Conservation (phyloP, 1,284 basidiomycete genomes). For the Mycena citricolor region DNA sequence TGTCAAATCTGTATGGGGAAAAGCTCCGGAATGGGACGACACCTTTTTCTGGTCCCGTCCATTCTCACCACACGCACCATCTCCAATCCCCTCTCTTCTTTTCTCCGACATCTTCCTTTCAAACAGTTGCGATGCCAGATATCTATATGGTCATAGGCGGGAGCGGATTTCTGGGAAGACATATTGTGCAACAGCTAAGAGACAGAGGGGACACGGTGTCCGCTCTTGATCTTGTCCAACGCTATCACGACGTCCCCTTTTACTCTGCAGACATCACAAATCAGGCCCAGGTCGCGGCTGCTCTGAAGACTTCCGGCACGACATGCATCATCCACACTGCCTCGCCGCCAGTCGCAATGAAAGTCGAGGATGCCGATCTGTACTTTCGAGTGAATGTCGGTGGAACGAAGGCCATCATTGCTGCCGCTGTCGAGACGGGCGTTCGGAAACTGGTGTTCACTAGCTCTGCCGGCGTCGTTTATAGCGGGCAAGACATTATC, state of each 20-base stretch:
- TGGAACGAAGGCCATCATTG: conserved; percentile 84
- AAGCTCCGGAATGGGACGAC: too few relatives aligned
- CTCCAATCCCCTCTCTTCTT: too few relatives aligned
- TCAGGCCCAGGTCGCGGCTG: conserved; percentile 66
- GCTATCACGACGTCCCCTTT: conserved; percentile 82
- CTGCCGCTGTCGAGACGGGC: conserved; percentile 69
- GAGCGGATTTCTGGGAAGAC: conserved; percentile 87
- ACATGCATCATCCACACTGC: conserved; percentile 95
- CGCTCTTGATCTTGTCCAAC: conserved; percentile 87
- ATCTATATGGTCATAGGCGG: conserved; percentile 87
- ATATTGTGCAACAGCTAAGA: conserved; percentile 81
- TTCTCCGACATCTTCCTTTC: too few relatives aligned
- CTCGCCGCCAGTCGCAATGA: conserved; percentile 79
- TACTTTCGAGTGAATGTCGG: conserved; percentile 94
- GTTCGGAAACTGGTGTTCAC: conserved; percentile 93
- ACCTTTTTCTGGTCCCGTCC: background rate
- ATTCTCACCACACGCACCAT: background rate
- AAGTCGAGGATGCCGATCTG: conserved; percentile 55
- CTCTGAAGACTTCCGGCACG: conserved; percentile 74
- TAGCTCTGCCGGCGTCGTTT: conserved; percentile 92
- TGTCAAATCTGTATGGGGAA: too few relatives aligned
- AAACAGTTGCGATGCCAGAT: too few relatives aligned
- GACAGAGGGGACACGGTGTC: conserved; percentile 78
- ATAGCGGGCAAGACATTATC: conserved; percentile 79
- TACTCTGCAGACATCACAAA: conserved; percentile 84